phyloP scores from a whole-genome alignment of 805 yeast genomes.

The Candida caryicola region DNA sequence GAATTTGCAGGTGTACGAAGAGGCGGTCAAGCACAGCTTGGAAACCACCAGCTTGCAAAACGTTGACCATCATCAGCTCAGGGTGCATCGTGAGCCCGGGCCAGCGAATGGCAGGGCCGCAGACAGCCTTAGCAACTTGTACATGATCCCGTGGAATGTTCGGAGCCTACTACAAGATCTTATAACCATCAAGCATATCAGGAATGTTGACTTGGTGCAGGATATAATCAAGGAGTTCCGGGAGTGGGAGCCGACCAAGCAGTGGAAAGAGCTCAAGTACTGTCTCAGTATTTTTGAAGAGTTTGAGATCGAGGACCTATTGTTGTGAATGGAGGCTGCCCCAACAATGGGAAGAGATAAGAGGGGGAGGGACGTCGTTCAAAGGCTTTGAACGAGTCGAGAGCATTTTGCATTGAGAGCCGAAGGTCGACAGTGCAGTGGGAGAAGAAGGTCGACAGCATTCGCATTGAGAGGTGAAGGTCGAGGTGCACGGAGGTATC shows the following conservation, averaged over 20 bases:
- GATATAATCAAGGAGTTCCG: constrained; percentile 24
- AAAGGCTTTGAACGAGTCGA: too few relatives aligned
- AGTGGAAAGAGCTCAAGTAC: constrained; percentile 32
- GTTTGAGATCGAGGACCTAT: constrained; percentile 8
- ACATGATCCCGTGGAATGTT: constrained; percentile 37
- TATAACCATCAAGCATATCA: constrained; percentile 29
- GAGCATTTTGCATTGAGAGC: not conserved
- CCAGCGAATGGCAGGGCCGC: not conserved
- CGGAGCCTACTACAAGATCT: constrained; percentile 38
- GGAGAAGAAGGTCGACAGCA: too few relatives aligned
- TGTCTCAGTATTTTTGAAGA: constrained; percentile 35
- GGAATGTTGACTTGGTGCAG: constrained; percentile 19
- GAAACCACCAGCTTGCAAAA: constrained; percentile 34
- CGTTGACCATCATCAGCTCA: constrained; percentile 12
- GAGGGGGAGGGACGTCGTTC: not conserved
- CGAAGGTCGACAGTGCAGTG: too few relatives aligned
- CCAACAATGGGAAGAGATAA: not conserved
- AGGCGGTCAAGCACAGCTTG: constrained; percentile 29
- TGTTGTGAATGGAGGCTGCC: not conserved
- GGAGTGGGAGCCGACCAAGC: constrained; percentile 25
- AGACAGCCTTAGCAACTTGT: constrained; percentile 14
- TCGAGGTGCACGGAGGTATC: too few relatives aligned
- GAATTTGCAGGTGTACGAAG: constrained; percentile 24
- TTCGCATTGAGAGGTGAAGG: too few relatives aligned
- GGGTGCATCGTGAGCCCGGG: not conserved